phyloP scores from a whole-genome alignment of 1,284 basidiomycete genomes.

The Mycena citricolor region DNA sequence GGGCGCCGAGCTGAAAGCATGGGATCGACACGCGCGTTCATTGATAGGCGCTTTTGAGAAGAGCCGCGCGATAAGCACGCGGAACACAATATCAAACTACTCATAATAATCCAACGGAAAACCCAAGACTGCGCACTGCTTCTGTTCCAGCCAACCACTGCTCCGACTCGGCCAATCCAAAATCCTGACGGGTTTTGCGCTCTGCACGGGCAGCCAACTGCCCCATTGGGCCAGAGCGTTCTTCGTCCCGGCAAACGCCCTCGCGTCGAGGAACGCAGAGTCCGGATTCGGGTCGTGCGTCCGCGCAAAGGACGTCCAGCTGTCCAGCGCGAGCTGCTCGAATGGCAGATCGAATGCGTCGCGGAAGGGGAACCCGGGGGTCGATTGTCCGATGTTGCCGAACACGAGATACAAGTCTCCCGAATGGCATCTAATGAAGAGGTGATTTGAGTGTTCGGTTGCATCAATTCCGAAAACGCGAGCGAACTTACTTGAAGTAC shows the following conservation, averaged over 20 bases:
- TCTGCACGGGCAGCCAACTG: conserved; percentile 13
- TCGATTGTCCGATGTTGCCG: conserved; percentile 17
- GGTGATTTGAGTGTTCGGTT: too few species aligned
- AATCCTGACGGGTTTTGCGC: conserved; percentile 11
- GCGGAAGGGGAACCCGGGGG: conserved; percentile 30
- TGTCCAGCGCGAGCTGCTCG: conserved; percentile 30
- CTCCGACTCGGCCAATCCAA: conserved; percentile 16
- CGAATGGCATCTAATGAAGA: conserved; percentile 30
- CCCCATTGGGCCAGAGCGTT: conserved; percentile 23
- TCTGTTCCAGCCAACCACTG: conserved; percentile 20
- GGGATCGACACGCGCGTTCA: too few species aligned
- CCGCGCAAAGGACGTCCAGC: conserved; percentile 33
- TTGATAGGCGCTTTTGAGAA: too few species aligned
- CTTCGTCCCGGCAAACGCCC: conserved; percentile 29
- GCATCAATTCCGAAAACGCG: background rate
- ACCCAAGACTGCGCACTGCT: conserved; percentile 21
- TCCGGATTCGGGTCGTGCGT: conserved; percentile 32
- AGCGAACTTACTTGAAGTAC: conserved; percentile 29
- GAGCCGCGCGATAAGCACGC: too few species aligned
- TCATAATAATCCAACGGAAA: conserved; percentile 24
- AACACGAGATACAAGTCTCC: conserved; percentile 30
- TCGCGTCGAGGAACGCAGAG: conserved; percentile 27
- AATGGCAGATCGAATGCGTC: conserved; percentile 31
- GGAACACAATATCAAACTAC: too few species aligned
- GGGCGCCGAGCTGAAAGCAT: too few species aligned